Percentiles rank a stretch among this genome's conserved stretches.
Conservation (phyloP, 78 protist genomes). For the Mantamonas sphyraenae region DNA sequence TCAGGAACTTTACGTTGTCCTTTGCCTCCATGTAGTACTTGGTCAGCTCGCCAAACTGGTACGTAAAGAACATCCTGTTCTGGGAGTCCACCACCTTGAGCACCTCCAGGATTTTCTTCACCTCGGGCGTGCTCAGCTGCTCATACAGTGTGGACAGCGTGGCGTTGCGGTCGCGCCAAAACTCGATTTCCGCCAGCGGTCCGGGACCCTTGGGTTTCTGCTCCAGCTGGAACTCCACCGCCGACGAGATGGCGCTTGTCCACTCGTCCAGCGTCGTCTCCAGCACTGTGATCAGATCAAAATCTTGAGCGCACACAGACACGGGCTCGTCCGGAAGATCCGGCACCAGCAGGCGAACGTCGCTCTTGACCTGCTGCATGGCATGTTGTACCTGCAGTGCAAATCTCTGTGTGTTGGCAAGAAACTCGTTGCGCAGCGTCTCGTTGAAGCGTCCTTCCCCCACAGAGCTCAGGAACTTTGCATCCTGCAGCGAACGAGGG, state of each 20-base stretch:
- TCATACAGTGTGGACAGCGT: constrained; percentile 50
- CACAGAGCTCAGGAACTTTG: too few relatives aligned
- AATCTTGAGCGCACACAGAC: not conserved
- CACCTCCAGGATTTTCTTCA: constrained; percentile 34
- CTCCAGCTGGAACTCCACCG: not conserved
- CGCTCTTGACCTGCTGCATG: not conserved
- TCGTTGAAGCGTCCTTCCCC: too few relatives aligned
- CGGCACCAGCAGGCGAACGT: not conserved
- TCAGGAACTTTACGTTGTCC: constrained; percentile 83
- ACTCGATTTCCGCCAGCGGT: constrained; percentile 69
- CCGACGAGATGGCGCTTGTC: not conserved
- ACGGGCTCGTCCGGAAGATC: not conserved
- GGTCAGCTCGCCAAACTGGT: constrained; percentile 21
- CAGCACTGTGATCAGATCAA: not conserved
- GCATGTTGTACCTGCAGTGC: not conserved
- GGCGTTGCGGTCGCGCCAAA: constrained; percentile 53
- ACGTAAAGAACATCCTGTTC: not conserved
- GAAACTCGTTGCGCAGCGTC: not conserved
- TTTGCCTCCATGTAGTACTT: constrained; percentile 64
- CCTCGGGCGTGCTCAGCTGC: constrained; percentile 53
- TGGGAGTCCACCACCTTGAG: not conserved
- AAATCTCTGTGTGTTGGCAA: not conserved
- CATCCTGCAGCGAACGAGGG: too few relatives aligned
- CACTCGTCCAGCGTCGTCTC: not conserved
- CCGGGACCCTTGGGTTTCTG: constrained; percentile 26